A percentile compares a stretch with the other conserved stretches of the same genome.
phyloP scores from a whole-genome alignment of 176 grass and related monocot genomes.

The Tuctoria greenei region DNA sequence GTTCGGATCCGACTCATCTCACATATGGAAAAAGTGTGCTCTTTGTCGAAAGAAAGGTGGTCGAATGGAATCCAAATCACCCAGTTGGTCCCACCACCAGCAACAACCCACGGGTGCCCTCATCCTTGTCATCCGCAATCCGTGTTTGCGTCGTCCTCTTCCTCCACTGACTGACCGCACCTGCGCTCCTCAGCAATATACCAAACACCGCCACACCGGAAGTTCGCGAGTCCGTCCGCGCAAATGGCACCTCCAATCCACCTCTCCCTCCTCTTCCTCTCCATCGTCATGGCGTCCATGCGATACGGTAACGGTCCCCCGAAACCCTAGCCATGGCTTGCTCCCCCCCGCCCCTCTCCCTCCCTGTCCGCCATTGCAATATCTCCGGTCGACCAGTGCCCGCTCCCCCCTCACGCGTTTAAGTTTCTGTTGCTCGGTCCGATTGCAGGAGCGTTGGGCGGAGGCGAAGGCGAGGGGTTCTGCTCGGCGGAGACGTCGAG shows the following conservation, averaged over 20 bases:
- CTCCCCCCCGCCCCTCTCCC: background rate
- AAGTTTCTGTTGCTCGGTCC: background rate
- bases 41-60: background rate
- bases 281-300: slow-evolving; percentile 10
- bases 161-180: background rate
- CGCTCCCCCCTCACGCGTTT: background rate
- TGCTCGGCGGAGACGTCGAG: slow-evolving; percentile 48
- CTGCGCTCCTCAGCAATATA: background rate
- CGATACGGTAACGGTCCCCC: slow-evolving; percentile 24
- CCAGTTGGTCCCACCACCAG: background rate
- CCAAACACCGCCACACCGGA: background rate
- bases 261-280: background rate
- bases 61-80: background rate
- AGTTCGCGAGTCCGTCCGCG: slow-evolving; percentile 3
- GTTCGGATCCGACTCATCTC: background rate
- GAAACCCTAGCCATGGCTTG: background rate
- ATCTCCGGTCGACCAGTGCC: background rate
- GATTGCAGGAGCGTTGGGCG: slow-evolving; percentile 2
- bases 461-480: slow-evolving; percentile 40
- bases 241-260: slow-evolving; percentile 27
- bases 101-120: background rate
- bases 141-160: too few relatives aligned
- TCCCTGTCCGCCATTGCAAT: background rate
- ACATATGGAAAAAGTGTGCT: background rate
- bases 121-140: background rate